A percentile compares a stretch with the other conserved stretches of the same genome.
Evolutionary conservation across 1,284 basidiomycete genomes (phyloP).

Genomic region (Pholiota adiposa): DNA sequence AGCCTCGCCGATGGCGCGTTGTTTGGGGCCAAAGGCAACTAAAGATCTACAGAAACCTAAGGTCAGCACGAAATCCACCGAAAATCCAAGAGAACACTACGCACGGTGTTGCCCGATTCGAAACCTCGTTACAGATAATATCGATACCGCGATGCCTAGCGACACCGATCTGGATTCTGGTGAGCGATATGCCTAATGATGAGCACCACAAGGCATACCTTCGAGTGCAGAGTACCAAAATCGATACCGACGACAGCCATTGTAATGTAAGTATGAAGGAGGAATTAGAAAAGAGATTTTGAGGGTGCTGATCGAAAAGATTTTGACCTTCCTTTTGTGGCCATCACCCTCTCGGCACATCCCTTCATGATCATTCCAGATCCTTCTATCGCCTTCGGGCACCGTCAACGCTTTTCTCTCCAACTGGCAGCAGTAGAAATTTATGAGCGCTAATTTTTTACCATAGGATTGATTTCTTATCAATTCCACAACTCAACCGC

Average conservation of each 20-base stretch:
- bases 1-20: slow-evolving; percentile 87
- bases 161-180: slow-evolving; percentile 77
- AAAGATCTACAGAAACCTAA: slow-evolving; percentile 67
- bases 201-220: slow-evolving; percentile 50
- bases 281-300: slow-evolving; percentile 6
- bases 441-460: too few species aligned
- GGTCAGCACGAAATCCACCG: neutral
- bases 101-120: slow-evolving; percentile 92
- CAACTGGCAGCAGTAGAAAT: too few species aligned
- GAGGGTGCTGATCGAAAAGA: slow-evolving; percentile 15
- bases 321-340: slow-evolving; percentile 16
- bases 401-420: neutral
- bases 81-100: slow-evolving; percentile 31
- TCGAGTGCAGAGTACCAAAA: slow-evolving; percentile 87
- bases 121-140: slow-evolving; percentile 95
- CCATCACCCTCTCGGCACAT: slow-evolving; percentile 12
- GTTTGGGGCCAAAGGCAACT: slow-evolving; percentile 88
- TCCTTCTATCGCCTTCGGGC: slow-evolving; percentile 28
- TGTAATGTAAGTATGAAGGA: slow-evolving; percentile 17
- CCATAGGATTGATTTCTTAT: too few species aligned
- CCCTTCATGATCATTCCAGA: slow-evolving; percentile 26
- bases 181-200: slow-evolving; percentile 17
- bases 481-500: too few species aligned
- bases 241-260: slow-evolving; percentile 93
- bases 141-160: slow-evolving; percentile 93